Evolutionary conservation across 139 green algal species (phyloP), one percentile per base, ranked within the genome.

Genomic region (Chlamydomonas sphaeroides): DNA sequence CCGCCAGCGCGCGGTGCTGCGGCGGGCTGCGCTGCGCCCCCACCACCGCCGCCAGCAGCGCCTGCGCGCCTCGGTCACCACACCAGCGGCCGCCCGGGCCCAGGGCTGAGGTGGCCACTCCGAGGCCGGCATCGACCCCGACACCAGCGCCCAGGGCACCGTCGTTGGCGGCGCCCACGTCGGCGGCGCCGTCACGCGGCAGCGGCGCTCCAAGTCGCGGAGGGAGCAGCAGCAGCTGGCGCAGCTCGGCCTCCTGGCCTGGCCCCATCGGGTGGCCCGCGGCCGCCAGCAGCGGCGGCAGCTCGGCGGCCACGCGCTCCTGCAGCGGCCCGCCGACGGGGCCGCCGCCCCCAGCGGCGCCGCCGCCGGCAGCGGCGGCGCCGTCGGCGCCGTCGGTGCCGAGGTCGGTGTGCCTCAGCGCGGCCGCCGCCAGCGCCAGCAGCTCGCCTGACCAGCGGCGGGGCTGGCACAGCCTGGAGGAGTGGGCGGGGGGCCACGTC

Each of bases 381-480:
- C n/a, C 7, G 61, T 7, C 25, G 26, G 61, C 61, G 61, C 61
- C 61, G 61, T 14, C 5, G 61, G 28, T 30, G 61, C 26, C 61
- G 26, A 3, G 7, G 7, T 10, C 65, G 65, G 33, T n/a, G 36
- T 51, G 45, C 45, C 45, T 11, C 49, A 56, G 26, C 56, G 26
- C 56, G 25, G 3, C 56, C 15, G 38, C 51, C 20, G 72, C 17
- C 7, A 68, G 51, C 5, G 18, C 18, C 35, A 57, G 56, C 38
- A 68, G 21, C 72, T 80, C 72, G 1, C 7, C 41, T 21, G 72
- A 56, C 72, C 72, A 80, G 1, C 21, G 35, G 4, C 57, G 56
- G 28, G 61, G 49, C 25, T 14, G 56, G 28, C 45, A 69, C 26
- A 80, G 57, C 72, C 72, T 80, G 72, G n/a, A n/a, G n/a, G n/a